Percentiles rank a stretch among this genome's conserved stretches.
Conservation (phyloP, 441 rosid genomes). For the Arabidopsis hybrid region DNA sequence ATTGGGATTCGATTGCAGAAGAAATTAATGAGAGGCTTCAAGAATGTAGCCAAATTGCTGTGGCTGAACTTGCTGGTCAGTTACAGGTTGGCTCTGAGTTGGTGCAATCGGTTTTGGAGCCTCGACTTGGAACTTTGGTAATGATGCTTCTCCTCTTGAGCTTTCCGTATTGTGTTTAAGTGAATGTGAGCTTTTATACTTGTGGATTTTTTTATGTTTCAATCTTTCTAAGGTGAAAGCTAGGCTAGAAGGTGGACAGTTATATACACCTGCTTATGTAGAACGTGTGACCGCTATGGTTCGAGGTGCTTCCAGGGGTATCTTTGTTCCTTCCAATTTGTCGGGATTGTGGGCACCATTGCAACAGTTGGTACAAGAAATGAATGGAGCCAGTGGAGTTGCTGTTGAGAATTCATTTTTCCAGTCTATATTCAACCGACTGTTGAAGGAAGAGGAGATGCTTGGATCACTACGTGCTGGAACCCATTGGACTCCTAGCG, state of each 20-base stretch:
- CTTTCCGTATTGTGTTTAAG: conserved; percentile 7
- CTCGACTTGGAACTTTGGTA: conserved; percentile 94
- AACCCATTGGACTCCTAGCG: conserved; percentile 94
- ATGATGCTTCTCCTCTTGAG: conserved; percentile 11
- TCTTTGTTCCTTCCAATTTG: conserved; percentile 85
- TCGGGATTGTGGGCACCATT: conserved; percentile 76
- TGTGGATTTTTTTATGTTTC: background rate
- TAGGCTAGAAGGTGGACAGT: conserved; percentile 97
- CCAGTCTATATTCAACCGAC: conserved; percentile 82
- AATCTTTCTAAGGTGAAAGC: conserved; percentile 73
- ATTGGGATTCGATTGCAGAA: conserved; percentile 93
- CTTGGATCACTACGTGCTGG: conserved; percentile 98
- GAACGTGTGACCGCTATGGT: conserved; percentile 95
- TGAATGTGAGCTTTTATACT: background rate
- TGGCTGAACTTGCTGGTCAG: conserved; percentile 90
- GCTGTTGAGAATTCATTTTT: conserved; percentile 86
- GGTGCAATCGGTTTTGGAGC: conserved; percentile 81
- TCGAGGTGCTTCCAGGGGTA: conserved; percentile 91
- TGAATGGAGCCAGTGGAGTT: conserved; percentile 90
- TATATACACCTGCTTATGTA: conserved; percentile 96
- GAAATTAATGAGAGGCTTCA: conserved; percentile 96
- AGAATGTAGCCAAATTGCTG: conserved; percentile 92
- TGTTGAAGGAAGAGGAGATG: conserved; percentile 83
- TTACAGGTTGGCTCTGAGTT: conserved; percentile 89
- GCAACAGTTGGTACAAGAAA: conserved; percentile 87